Evolutionary conservation across 345 rosid genomes (phyloP), one percentile per base, ranked within the genome.

Genomic region (Gossypium herbaceum): DNA sequence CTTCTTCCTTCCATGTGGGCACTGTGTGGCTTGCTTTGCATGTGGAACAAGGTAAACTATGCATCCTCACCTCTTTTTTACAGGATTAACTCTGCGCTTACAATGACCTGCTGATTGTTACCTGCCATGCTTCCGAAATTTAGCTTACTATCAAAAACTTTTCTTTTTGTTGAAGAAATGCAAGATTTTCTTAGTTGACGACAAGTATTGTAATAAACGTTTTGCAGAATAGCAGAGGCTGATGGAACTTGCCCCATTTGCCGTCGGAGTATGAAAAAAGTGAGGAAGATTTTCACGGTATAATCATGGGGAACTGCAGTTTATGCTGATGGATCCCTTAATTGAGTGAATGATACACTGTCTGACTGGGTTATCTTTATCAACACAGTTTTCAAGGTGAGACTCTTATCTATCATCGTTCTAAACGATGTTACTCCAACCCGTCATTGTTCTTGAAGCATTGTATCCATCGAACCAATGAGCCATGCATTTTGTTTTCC

Each of bases 1-100:
- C 84, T 96, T 93, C 83, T 95, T 96, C 84, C 98, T 96, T 85
- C 97, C 97, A 16, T 96, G 99, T 75, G 99, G 99, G 52, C 98
- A 93, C 78, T 96, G 97, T 69, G 89, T 93, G 27, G 88, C 99
- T 77, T 96, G 97, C 81, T 93, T 85, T 79, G 93, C 79, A 8
- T 96, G 99, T 64, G 98, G 98, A 80, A 85, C 92, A 59, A 88
- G 98, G 99, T 93, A 91, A 75, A 39, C 71, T 47, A 24, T 52
- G 62, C 44, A 71, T 25, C 50, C 45, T 62, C 48, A 43, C 58
- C 59, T n/a, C 50, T 34, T 5, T 34, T 34, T 34, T 34, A 34
- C 41, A n/a, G 27, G 59, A 12, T 24, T 75, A 48, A 29, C 50
- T 13, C 52, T 52, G 68, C 44, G 16, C 34, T 48, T 20, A n/a